Percentiles rank a stretch among this genome's conserved stretches.
These are phyloP conservation scores for Boletus tomentosulus DNA, from an alignment of 768 basidiomycete species.

Conservation along the genomic window DNA sequence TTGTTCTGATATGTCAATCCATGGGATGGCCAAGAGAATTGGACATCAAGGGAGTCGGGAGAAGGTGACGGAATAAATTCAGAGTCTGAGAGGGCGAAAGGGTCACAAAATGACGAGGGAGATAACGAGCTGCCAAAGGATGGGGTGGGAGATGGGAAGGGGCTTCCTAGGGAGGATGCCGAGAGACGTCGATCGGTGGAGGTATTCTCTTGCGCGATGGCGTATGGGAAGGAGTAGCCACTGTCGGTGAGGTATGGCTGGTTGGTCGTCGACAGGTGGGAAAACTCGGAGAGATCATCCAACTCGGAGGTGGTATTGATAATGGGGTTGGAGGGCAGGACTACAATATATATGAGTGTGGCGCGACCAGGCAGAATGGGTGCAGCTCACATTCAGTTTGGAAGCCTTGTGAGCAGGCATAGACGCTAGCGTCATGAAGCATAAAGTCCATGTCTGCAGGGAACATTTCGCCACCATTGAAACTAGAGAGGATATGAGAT, in stretches of 20 bases:
- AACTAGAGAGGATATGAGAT: slow-evolving; percentile 14
- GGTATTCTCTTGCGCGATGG: slow-evolving; percentile 13
- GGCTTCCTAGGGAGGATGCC: slow-evolving; percentile 9
- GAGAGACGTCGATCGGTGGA: slow-evolving; percentile 5
- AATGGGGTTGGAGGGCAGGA: not conserved
- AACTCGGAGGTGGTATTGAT: slow-evolving; percentile 2
- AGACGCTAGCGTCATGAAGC: not conserved
- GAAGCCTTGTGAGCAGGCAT: not conserved
- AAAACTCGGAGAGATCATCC: slow-evolving; percentile 20
- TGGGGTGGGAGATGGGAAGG: slow-evolving; percentile 24
- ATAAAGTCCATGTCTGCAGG: not conserved
- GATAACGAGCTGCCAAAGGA: slow-evolving; percentile 24
- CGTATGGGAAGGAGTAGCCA: slow-evolving; percentile 4
- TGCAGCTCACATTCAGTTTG: slow-evolving; percentile 7
- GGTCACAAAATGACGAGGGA: slow-evolving; percentile 13
- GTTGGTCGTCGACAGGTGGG: slow-evolving; percentile 5
- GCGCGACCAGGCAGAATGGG: slow-evolving; percentile 1
- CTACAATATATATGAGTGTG: slow-evolving; percentile 16
- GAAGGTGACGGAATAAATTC: slow-evolving; percentile 19
- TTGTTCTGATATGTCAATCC: slow-evolving; percentile 1
- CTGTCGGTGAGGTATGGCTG: slow-evolving; percentile 9
- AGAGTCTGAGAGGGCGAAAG: slow-evolving; percentile 14
- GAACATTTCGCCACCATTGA: not conserved
- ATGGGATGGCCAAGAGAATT: slow-evolving; percentile 3
- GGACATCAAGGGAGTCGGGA: slow-evolving; percentile 11